A percentile compares a stretch with the other conserved stretches of the same genome.
Evolutionary conservation across 2,329 filamentous ascomycete genomes (phyloP).

Genomic region (Huntiella moniliformis): DNA sequence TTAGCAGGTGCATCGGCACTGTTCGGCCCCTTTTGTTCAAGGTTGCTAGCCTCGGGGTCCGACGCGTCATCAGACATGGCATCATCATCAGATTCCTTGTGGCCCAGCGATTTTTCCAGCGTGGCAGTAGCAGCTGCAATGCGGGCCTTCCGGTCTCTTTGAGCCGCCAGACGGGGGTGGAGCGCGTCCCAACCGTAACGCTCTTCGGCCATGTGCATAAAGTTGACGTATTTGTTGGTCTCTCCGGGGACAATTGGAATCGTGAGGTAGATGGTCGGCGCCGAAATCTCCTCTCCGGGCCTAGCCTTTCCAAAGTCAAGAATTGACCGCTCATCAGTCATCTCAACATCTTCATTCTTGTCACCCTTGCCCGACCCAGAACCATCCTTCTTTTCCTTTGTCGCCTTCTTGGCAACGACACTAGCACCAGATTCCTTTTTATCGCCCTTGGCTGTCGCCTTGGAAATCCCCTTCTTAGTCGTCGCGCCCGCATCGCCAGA

Average conservation of each 20-base stretch:
- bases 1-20: slow-evolving; percentile 29
- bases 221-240: slow-evolving; percentile 85
- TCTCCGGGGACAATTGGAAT: slow-evolving; percentile 58
- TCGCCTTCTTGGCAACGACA: slow-evolving; percentile 9
- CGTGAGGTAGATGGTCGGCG: slow-evolving; percentile 66
- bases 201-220: slow-evolving; percentile 81
- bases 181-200: slow-evolving; percentile 88
- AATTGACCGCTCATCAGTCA: slow-evolving; percentile 30
- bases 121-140: slow-evolving; percentile 79
- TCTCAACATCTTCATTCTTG: slow-evolving; percentile 29
- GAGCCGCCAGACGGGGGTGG: slow-evolving; percentile 76
- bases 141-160: slow-evolving; percentile 68
- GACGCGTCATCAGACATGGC: slow-evolving; percentile 71
- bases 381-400: slow-evolving; percentile 19
- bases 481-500: background rate
- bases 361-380: slow-evolving; percentile 32
- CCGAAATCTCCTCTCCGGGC: slow-evolving; percentile 38
- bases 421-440: slow-evolving; percentile 28
- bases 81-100: slow-evolving; percentile 25
- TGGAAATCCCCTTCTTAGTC: background rate
- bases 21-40: slow-evolving; percentile 44
- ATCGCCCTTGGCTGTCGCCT: slow-evolving; percentile 21
- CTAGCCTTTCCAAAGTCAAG: slow-evolving; percentile 42
- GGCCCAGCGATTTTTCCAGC: slow-evolving; percentile 51
- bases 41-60: slow-evolving; percentile 60